A percentile compares a stretch with the other conserved stretches of the same genome.
phyloP scores from a whole-genome alignment of 495 filamentous ascomycete genomes.

The Jackrogersella minutella region DNA sequence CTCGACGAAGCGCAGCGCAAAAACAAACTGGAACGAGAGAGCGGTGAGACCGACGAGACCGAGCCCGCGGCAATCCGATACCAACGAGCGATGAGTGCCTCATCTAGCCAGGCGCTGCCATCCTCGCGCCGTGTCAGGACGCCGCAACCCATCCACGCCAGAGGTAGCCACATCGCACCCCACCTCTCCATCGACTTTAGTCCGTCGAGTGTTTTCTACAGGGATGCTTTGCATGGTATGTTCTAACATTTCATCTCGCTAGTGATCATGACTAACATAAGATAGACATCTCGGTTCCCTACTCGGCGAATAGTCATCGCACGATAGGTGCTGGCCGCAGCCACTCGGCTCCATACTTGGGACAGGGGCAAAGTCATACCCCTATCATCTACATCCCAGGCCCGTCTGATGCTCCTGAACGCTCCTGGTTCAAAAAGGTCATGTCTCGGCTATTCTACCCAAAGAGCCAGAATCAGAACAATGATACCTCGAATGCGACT shows the following conservation, averaged over 20 bases:
- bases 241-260: not conserved
- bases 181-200: constrained; percentile 31
- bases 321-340: too few species aligned
- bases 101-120: not conserved
- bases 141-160: not conserved
- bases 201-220: not conserved
- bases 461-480: not conserved
- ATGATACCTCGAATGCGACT: constrained; percentile 8
- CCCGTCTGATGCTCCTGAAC: not conserved
- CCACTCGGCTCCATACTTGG: too few species aligned
- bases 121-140: not conserved
- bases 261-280: constrained; percentile 10
- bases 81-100: not conserved
- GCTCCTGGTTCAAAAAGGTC: not conserved
- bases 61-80: constrained; percentile 10
- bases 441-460: not conserved
- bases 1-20: constrained; percentile 28
- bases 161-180: not conserved
- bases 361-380: too few species aligned
- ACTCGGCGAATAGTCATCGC: constrained; percentile 12
- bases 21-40: constrained; percentile 32
- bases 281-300: constrained; percentile 17
- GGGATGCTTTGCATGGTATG: constrained; percentile 18
- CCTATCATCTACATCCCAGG: not conserved
- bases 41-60: constrained; percentile 35